A percentile compares a stretch with the other conserved stretches of the same genome.
phyloP scores from a whole-genome alignment of 2,329 filamentous ascomycete species.

The Teratosphaeria gauchensis region DNA sequence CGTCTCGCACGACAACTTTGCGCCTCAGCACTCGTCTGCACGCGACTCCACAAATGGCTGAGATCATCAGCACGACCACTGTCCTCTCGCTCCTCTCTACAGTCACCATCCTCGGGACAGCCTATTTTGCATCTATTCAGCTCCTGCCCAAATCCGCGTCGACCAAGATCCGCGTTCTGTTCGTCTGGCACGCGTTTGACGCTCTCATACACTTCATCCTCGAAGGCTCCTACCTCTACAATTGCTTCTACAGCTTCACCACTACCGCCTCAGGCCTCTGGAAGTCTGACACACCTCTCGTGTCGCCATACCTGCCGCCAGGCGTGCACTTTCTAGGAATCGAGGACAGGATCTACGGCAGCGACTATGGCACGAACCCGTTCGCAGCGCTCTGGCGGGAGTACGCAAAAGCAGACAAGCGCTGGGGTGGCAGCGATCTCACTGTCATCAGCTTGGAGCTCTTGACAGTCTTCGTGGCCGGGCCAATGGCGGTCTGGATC shows the following conservation, averaged over 20 bases:
- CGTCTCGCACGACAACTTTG: not conserved
- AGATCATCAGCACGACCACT: constrained; percentile 40
- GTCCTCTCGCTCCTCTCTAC: constrained; percentile 46
- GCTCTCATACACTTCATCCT: constrained; percentile 84
- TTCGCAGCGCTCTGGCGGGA: constrained; percentile 53
- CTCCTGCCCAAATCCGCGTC: constrained; percentile 45
- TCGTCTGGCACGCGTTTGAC: constrained; percentile 93
- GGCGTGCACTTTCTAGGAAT: constrained; percentile 45
- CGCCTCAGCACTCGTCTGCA: not conserved
- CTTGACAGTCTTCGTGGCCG: constrained; percentile 51
- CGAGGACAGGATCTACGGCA: constrained; percentile 48
- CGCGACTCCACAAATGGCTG: not conserved
- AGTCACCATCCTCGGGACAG: constrained; percentile 44
- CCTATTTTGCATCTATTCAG: constrained; percentile 39
- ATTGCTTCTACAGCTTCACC: constrained; percentile 72
- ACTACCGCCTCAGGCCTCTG: constrained; percentile 22
- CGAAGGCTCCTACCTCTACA: constrained; percentile 85
- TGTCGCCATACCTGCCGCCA: constrained; percentile 34
- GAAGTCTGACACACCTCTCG: constrained; percentile 9
- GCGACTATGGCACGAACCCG: constrained; percentile 46
- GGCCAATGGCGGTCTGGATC: constrained; percentile 48
- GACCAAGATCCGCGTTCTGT: constrained; percentile 50
- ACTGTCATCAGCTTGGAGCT: constrained; percentile 51
- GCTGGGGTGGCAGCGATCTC: constrained; percentile 51
- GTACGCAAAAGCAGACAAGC: constrained; percentile 54